Conservation (phyloP, 225 moss, liverwort and hornwort species). For the Physcomitrium patens region DNA sequence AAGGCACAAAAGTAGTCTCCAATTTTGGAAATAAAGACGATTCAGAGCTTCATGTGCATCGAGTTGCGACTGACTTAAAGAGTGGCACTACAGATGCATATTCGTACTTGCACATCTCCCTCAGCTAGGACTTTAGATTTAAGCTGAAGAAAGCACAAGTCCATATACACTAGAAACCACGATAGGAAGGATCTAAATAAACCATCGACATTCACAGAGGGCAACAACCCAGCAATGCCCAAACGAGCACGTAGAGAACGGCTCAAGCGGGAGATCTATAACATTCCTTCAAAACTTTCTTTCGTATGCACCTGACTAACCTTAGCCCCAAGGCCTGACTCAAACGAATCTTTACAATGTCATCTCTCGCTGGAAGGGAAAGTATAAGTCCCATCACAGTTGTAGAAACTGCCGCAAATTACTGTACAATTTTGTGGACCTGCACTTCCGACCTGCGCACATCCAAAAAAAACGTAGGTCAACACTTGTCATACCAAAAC, state of each 20-base stretch:
- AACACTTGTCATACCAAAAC: background rate
- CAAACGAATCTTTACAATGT: slow-evolving; percentile 32
- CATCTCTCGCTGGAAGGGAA: slow-evolving; percentile 21
- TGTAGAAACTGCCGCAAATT: slow-evolving; percentile 22
- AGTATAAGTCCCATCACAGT: background rate
- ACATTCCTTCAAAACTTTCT: slow-evolving; percentile 35
- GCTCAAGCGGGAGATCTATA: slow-evolving; percentile 23
- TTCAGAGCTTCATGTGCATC: too few species aligned
- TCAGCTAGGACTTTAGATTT: too few species aligned
- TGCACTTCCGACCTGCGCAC: slow-evolving; percentile 35
- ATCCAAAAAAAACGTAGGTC: slow-evolving; percentile 5
- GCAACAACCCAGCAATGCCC: too few species aligned
- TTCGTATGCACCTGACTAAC: slow-evolving; percentile 29
- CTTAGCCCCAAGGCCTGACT: slow-evolving; percentile 32
- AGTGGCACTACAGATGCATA: too few species aligned
- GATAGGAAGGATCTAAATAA: too few species aligned
- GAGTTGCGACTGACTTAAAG: too few species aligned
- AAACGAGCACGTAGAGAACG: slow-evolving; percentile 8
- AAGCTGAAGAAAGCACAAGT: too few species aligned
- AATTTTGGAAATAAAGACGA: too few species aligned
- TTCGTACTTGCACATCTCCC: too few species aligned
- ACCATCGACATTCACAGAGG: too few species aligned
- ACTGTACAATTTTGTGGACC: slow-evolving; percentile 43
- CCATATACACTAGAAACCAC: too few species aligned
- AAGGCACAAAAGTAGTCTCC: too few species aligned